Conservation (phyloP, 2,329 filamentous ascomycete species). For the Apiospora kogelbergensis region DNA sequence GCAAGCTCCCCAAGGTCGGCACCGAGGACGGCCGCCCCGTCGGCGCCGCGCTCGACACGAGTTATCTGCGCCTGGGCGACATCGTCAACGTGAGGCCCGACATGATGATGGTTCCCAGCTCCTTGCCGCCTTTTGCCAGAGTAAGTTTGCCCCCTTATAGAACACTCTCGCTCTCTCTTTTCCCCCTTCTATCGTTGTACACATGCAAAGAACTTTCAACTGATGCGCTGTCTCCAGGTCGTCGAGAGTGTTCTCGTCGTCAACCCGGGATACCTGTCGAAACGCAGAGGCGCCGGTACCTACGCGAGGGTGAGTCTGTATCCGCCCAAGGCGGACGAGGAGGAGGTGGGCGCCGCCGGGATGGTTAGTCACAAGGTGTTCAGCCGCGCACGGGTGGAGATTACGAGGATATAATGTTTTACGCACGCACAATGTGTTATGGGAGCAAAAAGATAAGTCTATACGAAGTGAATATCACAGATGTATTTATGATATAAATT, state of each 20-base stretch:
- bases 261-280: slow-evolving; percentile 86
- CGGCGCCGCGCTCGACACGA: slow-evolving; percentile 78
- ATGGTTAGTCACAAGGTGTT: slow-evolving; percentile 75
- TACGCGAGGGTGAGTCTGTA: slow-evolving; percentile 79
- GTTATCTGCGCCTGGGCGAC: slow-evolving; percentile 85
- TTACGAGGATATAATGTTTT: slow-evolving; percentile 70
- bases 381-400: slow-evolving; percentile 81
- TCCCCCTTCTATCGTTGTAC: not conserved
- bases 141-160: slow-evolving; percentile 47
- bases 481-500: not conserved
- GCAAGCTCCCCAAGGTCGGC: slow-evolving; percentile 64
- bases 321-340: slow-evolving; percentile 59
- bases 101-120: slow-evolving; percentile 78
- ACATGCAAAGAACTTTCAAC: not conserved
- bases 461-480: not conserved
- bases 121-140: slow-evolving; percentile 83
- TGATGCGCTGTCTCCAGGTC: slow-evolving; percentile 55
- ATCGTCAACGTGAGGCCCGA: slow-evolving; percentile 87
- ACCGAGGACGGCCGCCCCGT: slow-evolving; percentile 60
- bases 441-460: not conserved
- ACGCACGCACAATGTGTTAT: not conserved
- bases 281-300: slow-evolving; percentile 80
- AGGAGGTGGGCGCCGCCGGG: slow-evolving; percentile 54
- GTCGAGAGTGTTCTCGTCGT: slow-evolving; percentile 87
- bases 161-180: not conserved